A percentile compares a stretch with the other conserved stretches of the same genome.
Evolutionary conservation across 2,329 filamentous ascomycete species (phyloP).

Genomic region (Arachnopeziza araneosa): DNA sequence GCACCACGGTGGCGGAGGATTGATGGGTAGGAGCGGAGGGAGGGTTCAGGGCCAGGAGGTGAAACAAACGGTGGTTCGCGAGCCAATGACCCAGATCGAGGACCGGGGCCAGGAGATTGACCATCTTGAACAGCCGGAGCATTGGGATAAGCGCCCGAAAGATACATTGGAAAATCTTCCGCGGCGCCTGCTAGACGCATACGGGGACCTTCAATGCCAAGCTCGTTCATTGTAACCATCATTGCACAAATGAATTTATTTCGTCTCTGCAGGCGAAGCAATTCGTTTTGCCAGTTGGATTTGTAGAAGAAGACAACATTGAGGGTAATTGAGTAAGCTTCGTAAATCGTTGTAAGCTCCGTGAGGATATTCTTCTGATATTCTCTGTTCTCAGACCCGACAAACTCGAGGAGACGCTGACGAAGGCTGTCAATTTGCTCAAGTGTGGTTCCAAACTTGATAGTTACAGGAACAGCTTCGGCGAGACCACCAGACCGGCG

Average conservation of each 20-base stretch:
- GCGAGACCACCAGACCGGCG: conserved; percentile 82
- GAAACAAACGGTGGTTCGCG: conserved; percentile 35
- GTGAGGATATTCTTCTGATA: conserved; percentile 83
- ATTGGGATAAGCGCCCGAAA: conserved; percentile 26
- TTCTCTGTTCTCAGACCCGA: conserved; percentile 79
- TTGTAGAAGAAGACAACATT: conserved; percentile 98
- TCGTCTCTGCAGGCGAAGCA: conserved; percentile 79
- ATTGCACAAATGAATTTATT: conserved; percentile 93
- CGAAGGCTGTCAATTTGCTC: conserved; percentile 81
- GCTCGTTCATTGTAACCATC: conserved; percentile 66
- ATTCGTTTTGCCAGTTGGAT: conserved; percentile 92
- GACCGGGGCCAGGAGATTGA: conserved; percentile 20
- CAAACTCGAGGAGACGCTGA: conserved; percentile 74
- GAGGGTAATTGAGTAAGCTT: conserved; percentile 79
- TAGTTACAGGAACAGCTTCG: conserved; percentile 75
- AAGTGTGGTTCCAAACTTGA: conserved; percentile 83
- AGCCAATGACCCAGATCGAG: conserved; percentile 26
- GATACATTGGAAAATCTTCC: conserved; percentile 25
- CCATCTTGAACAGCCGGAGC: not conserved
- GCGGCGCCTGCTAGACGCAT: conserved; percentile 28
- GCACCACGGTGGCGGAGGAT: conserved; percentile 48
- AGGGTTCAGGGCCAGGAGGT: conserved; percentile 21
- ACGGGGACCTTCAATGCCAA: conserved; percentile 32
- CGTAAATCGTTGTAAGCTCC: conserved; percentile 71
- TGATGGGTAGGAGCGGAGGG: conserved; percentile 36